Evolutionary conservation across 495 filamentous ascomycete species (phyloP), one percentile per base, ranked within the genome.

Genomic region (Xylaria longipes): DNA sequence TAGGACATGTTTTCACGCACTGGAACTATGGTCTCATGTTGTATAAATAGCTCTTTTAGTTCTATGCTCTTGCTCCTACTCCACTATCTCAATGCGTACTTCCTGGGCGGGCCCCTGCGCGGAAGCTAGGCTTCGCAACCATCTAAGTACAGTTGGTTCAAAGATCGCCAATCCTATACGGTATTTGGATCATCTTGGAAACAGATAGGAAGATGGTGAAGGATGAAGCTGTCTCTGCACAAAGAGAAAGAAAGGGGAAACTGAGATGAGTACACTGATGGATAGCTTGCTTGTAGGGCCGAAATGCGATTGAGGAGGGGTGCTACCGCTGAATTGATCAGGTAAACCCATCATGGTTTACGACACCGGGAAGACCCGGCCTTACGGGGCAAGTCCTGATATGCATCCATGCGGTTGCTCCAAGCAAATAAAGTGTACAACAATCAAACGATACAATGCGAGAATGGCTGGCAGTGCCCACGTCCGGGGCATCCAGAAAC

Each of bases 381-480:
- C 12, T 14, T 14, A 7, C 17, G 29, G 33, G 43, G 27, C 25
- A 31, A n/a, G 14, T 39, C 22, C 31, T 45, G 37, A 41, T 63
- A 27, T 25, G 9, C 58, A 29, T 70, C 11, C 62, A 58, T 63
- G 68, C 37, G 20, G 22, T 43, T 58, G 50, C 52, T 15, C 35
- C 43, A 35, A 63, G 68, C 43, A 70, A 61, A 73, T 52, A 52
- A 46, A 65, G 54, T 63, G 48, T 71, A 71, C 58, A 73, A 70
- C 37, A 65, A 65, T 70, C 46, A 70, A 71, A 71, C 64, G 50
- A 60, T 71, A 71, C 45, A 71, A 66, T 65, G 69, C 29, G 35
- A 66, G 29, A 60, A 62, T 71, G 50, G 33, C 48, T 39, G 29
- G 52, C n/a, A 37, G 14, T 66, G 69, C 62, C 69, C 64, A 25